Percentiles rank a stretch among this genome's conserved stretches.
Evolutionary conservation across 768 basidiomycete species (phyloP).

Genomic region (Suillus bovinus): DNA sequence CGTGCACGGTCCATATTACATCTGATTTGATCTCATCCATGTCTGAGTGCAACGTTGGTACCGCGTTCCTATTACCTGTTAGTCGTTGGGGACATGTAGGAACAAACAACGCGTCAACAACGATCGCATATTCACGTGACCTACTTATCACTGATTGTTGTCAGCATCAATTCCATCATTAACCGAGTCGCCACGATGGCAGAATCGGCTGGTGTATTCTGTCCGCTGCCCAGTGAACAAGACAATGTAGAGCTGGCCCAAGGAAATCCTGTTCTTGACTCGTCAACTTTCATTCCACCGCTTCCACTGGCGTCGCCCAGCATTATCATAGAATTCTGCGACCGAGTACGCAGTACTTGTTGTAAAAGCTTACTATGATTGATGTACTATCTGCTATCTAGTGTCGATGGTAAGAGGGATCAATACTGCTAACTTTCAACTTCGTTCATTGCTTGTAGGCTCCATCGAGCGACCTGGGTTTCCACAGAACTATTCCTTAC

Average conservation of each 20-base stretch:
- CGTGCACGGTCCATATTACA: slow-evolving; percentile 64
- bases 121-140: slow-evolving; percentile 35
- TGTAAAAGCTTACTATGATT: slow-evolving; percentile 2
- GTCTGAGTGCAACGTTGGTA: slow-evolving; percentile 6
- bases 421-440: background rate
- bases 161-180: background rate
- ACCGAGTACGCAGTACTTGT: slow-evolving; percentile 57
- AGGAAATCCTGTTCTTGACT: slow-evolving; percentile 36
- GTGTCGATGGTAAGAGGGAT: slow-evolving; percentile 76
- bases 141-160: slow-evolving; percentile 7
- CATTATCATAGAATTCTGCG: slow-evolving; percentile 91
- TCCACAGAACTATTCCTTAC: slow-evolving; percentile 91
- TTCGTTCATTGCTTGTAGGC: slow-evolving; percentile 47
- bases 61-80: background rate
- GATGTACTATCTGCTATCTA: slow-evolving; percentile 26
- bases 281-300: slow-evolving; percentile 59
- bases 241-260: slow-evolving; percentile 9
- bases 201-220: slow-evolving; percentile 15
- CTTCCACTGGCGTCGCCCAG: slow-evolving; percentile 47
- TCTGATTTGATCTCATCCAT: slow-evolving; percentile 6
- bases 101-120: slow-evolving; percentile 56
- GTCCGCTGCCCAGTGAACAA: slow-evolving; percentile 27
- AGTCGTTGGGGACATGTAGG: background rate
- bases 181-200: slow-evolving; percentile 29
- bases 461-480: slow-evolving; percentile 92